A percentile compares a stretch with the other conserved stretches of the same genome.
phyloP scores from a whole-genome alignment of 73 alveolate genomes.

The Paramecium bursaria region DNA sequence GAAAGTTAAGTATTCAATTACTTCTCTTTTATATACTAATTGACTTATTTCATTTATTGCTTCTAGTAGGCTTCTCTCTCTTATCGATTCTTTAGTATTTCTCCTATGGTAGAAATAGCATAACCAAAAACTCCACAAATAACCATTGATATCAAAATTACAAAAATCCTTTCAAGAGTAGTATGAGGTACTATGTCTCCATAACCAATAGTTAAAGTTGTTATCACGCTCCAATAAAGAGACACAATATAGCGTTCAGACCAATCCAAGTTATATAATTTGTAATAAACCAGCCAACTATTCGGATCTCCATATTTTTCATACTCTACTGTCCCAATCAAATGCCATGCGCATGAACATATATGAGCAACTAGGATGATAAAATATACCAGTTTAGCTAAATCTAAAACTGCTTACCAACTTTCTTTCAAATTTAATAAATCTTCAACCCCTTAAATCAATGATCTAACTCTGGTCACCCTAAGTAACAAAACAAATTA shows the following conservation, averaged over 20 bases:
- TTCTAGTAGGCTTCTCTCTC: constrained; percentile 18
- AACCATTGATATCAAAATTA: constrained; percentile 46
- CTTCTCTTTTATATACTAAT: constrained; percentile 61
- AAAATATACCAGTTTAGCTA: constrained; percentile 54
- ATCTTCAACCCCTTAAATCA: constrained; percentile 50
- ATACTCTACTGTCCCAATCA: constrained; percentile 46
- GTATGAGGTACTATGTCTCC: constrained; percentile 70
- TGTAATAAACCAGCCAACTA: constrained; percentile 30
- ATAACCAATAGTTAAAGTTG: constrained; percentile 69
- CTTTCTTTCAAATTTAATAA: constrained; percentile 57
- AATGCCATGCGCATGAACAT: constrained; percentile 65
- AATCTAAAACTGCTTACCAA: constrained; percentile 58
- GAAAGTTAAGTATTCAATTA: constrained; percentile 50
- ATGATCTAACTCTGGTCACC: constrained; percentile 48
- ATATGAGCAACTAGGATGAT: constrained; percentile 63
- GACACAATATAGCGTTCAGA: constrained; percentile 56
- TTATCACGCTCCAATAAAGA: constrained; percentile 66
- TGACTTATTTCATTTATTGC: constrained; percentile 54
- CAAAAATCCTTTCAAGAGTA: constrained; percentile 62
- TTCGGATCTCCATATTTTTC: constrained; percentile 31
- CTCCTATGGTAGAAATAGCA: constrained; percentile 60
- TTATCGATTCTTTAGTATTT: constrained; percentile 26
- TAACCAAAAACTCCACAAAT: constrained; percentile 69
- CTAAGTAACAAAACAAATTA: constrained; percentile 54
- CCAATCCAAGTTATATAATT: constrained; percentile 38